These are phyloP conservation scores for Exophiala bonariae DNA, from an alignment of 2,329 filamentous ascomycete genomes.

Conservation along the genomic window DNA sequence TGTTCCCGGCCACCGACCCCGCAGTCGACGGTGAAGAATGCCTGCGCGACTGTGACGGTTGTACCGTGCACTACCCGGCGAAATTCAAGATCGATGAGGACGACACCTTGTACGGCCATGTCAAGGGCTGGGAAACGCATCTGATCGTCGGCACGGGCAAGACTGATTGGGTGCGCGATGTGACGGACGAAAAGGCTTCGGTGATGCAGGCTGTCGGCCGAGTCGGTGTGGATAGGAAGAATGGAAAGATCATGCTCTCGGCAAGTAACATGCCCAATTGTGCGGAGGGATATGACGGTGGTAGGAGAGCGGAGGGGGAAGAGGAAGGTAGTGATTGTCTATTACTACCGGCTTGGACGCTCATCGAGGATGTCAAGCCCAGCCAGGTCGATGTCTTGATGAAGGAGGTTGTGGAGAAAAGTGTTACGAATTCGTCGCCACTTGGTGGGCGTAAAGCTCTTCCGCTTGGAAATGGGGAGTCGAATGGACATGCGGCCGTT, in stretches of 20 bases:
- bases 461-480: not conserved
- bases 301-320: slow-evolving; percentile 3
- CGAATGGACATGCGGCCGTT: slow-evolving; percentile 2
- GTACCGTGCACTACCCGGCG: slow-evolving; percentile 76
- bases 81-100: slow-evolving; percentile 70
- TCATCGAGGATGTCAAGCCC: slow-evolving; percentile 25
- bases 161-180: slow-evolving; percentile 88
- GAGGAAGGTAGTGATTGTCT: slow-evolving; percentile 23
- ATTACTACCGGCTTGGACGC: slow-evolving; percentile 25
- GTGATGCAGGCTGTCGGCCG: slow-evolving; percentile 74
- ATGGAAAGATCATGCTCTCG: slow-evolving; percentile 28
- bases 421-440: slow-evolving; percentile 18
- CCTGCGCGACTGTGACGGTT: slow-evolving; percentile 79
- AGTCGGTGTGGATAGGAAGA: slow-evolving; percentile 34
- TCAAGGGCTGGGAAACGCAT: slow-evolving; percentile 88
- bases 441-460: slow-evolving; percentile 1
- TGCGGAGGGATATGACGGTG: slow-evolving; percentile 11
- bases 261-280: slow-evolving; percentile 25
- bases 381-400: slow-evolving; percentile 23
- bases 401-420: slow-evolving; percentile 21
- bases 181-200: slow-evolving; percentile 82
- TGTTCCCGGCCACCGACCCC: slow-evolving; percentile 77
- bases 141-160: slow-evolving; percentile 93
- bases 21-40: slow-evolving; percentile 84
- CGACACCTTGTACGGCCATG: slow-evolving; percentile 78